phyloP scores from a whole-genome alignment of 2,329 filamentous ascomycete genomes.

The Colletotrichum liaoningense region DNA sequence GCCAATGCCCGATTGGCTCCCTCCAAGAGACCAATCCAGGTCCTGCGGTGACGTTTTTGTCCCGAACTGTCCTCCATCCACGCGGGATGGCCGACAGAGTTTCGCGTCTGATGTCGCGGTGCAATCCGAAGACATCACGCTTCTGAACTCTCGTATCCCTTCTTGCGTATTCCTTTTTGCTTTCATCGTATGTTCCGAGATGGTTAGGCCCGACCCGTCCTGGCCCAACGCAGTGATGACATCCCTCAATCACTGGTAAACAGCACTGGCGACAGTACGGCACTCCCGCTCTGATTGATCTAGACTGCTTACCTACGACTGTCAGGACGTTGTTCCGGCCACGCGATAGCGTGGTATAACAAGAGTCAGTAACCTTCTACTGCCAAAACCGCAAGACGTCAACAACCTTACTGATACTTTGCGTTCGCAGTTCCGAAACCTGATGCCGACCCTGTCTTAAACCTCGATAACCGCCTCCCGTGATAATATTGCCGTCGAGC shows the following conservation, averaged over 20 bases:
- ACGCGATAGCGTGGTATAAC: not conserved
- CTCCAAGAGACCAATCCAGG: not conserved
- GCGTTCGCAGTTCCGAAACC: not conserved
- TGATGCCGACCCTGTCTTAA: not conserved
- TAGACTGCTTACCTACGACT: not conserved
- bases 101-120: not conserved
- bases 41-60: not conserved
- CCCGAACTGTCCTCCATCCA: not conserved
- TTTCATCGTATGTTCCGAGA: not conserved
- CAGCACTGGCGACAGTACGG: too few species aligned
- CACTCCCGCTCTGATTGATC: too few species aligned
- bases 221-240: too few species aligned
- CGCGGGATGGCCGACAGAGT: not conserved
- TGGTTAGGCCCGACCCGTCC: not conserved
- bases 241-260: not conserved
- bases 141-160: not conserved
- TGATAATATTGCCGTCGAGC: too few species aligned
- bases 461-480: not conserved
- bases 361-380: not conserved
- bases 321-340: not conserved
- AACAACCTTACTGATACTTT: not conserved
- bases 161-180: not conserved
- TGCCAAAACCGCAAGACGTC: not conserved
- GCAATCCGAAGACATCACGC: not conserved
- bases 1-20: slow-evolving; percentile 14